A percentile compares a stretch with the other conserved stretches of the same genome.
Evolutionary conservation across 257 asterid genomes (phyloP).

Genomic region (Nicotiana undulata): DNA sequence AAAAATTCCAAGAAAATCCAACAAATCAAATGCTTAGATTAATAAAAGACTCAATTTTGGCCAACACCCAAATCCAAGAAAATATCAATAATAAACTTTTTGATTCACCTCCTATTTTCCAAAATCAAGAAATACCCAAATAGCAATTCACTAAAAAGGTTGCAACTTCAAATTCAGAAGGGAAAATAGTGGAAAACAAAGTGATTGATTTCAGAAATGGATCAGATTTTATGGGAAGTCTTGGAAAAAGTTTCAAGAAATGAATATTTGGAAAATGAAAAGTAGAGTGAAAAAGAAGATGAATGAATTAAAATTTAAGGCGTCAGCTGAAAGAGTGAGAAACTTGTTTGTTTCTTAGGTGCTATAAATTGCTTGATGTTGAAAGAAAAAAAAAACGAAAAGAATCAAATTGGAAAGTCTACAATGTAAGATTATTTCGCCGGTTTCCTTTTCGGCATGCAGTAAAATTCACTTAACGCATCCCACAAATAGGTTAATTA

Average conservation of each 20-base stretch:
- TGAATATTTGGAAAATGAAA: background rate
- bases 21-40: background rate
- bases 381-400: conserved; percentile 2
- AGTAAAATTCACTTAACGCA: background rate
- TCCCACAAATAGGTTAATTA: background rate
- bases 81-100: background rate
- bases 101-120: background rate
- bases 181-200: background rate
- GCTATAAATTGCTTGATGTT: conserved; percentile 21
- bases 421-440: background rate
- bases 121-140: background rate
- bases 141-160: background rate
- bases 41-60: conserved; percentile 6
- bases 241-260: background rate
- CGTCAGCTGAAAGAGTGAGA: conserved; percentile 23
- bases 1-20: conserved; percentile 4
- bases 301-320: background rate
- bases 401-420: conserved; percentile 16
- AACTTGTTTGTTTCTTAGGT: conserved; percentile 25
- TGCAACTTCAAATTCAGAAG: background rate
- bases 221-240: background rate
- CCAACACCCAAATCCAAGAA: conserved; percentile 6
- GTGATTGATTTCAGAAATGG: background rate
- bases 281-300: background rate
- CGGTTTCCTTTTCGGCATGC: background rate